Evolutionary conservation across 768 basidiomycete species (phyloP).

Genomic region (Panaeolus papilionaceus): DNA sequence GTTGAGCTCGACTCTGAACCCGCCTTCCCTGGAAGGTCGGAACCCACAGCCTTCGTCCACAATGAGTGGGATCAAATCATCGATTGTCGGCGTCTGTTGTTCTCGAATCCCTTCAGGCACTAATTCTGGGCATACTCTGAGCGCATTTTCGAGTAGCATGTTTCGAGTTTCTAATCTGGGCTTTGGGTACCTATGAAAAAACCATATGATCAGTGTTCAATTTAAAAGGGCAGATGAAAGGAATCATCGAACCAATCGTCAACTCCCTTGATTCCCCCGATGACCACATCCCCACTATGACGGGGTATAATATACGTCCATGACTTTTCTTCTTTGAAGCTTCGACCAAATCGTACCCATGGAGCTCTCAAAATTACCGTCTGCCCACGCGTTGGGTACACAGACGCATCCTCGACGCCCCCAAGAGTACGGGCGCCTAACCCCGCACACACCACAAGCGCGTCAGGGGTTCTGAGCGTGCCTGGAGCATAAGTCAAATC

Average conservation of each 20-base stretch:
- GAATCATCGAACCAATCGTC: constrained; percentile 61
- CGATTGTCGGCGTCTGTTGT: constrained; percentile 46
- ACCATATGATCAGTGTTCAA: not conserved
- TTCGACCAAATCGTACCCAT: constrained; percentile 54
- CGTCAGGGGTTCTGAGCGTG: constrained; percentile 41
- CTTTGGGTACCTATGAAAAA: constrained; percentile 56
- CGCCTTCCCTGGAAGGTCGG: constrained; percentile 61
- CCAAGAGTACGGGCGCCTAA: constrained; percentile 73
- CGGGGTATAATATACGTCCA: constrained; percentile 70
- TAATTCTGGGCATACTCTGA: constrained; percentile 57
- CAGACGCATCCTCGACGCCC: constrained; percentile 74
- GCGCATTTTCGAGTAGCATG: constrained; percentile 52
- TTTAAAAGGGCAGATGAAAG: not conserved
- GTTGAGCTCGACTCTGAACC: constrained; percentile 61
- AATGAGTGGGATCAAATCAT: constrained; percentile 55
- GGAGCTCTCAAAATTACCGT: constrained; percentile 74
- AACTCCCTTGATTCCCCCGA: constrained; percentile 63
- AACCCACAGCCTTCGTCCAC: constrained; percentile 60
- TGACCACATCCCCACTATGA: constrained; percentile 59
- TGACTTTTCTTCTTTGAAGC: constrained; percentile 39
- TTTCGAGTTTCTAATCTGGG: constrained; percentile 62
- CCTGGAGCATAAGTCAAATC: constrained; percentile 32
- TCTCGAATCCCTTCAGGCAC: constrained; percentile 51
- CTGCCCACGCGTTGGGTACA: constrained; percentile 83
- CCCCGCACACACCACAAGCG: constrained; percentile 70